Evolutionary conservation across 805 yeast species (phyloP).

Genomic region (Zygotorulaspora danielsina): DNA sequence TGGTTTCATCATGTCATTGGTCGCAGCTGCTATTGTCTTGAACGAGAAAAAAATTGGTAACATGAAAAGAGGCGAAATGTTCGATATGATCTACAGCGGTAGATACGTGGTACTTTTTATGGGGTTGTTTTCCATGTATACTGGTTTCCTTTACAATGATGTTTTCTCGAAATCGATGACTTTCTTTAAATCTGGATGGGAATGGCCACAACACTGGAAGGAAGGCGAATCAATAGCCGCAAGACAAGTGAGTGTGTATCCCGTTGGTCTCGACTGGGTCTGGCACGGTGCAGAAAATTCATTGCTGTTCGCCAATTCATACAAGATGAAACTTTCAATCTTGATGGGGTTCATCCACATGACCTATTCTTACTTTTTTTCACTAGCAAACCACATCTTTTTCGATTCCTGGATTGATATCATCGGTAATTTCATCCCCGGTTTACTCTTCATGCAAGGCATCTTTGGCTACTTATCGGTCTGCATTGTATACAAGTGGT

Average conservation of each 20-base stretch:
- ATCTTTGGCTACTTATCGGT: slow-evolving; percentile 67
- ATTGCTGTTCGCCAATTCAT: slow-evolving; percentile 63
- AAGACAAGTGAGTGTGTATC: slow-evolving; percentile 47
- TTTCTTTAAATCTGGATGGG: slow-evolving; percentile 66
- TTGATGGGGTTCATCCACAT: slow-evolving; percentile 73
- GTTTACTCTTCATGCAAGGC: slow-evolving; percentile 68
- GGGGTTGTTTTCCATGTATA: slow-evolving; percentile 71
- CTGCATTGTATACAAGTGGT: slow-evolving; percentile 71
- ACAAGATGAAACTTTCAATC: slow-evolving; percentile 72
- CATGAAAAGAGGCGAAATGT: slow-evolving; percentile 66
- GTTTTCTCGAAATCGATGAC: slow-evolving; percentile 66
- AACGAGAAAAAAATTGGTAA: slow-evolving; percentile 50
- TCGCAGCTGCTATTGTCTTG: slow-evolving; percentile 50
- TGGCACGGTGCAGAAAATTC: slow-evolving; percentile 83
- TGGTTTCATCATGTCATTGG: slow-evolving; percentile 58
- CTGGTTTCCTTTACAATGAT: slow-evolving; percentile 72
- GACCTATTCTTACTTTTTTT: slow-evolving; percentile 65
- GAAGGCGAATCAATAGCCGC: slow-evolving; percentile 49
- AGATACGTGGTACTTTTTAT: slow-evolving; percentile 63
- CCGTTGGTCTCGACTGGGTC: slow-evolving; percentile 63
- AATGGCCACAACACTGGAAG: slow-evolving; percentile 53
- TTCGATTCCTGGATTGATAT: slow-evolving; percentile 61
- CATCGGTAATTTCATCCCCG: slow-evolving; percentile 69
- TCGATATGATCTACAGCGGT: slow-evolving; percentile 72
- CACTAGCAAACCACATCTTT: slow-evolving; percentile 57